phyloP scores from a whole-genome alignment of 73 alveolate genomes.

The Symbiodinium natans region DNA sequence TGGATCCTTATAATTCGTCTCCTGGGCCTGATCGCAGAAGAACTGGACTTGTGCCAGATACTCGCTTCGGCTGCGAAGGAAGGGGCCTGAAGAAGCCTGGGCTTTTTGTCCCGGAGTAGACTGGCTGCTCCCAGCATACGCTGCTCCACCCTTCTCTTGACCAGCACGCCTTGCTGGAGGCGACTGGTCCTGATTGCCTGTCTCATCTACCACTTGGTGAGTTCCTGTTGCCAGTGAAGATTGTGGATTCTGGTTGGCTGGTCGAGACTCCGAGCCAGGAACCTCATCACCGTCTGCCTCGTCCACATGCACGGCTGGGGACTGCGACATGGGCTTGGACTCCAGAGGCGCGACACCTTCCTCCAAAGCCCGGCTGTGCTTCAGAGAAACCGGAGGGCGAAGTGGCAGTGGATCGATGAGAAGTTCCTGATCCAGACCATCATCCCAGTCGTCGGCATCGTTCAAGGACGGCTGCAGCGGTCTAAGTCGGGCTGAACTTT shows the following conservation, averaged over 20 bases:
- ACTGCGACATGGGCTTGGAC: not conserved
- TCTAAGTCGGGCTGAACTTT: not conserved
- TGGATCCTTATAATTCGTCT: not conserved
- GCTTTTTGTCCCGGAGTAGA: too few relatives aligned
- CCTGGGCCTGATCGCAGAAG: constrained; percentile 4
- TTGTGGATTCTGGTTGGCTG: not conserved
- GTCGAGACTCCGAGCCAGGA: not conserved
- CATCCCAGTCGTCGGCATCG: not conserved
- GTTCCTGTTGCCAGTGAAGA: not conserved
- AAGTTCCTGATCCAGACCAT: not conserved
- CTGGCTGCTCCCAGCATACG: not conserved
- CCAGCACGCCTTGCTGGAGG: too few relatives aligned
- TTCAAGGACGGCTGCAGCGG: not conserved
- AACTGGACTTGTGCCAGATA: not conserved
- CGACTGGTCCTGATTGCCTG: too few relatives aligned
- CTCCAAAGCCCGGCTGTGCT: not conserved
- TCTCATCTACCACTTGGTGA: too few relatives aligned
- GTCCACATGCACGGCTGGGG: not conserved
- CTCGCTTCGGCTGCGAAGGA: not conserved
- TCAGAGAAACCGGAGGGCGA: not conserved
- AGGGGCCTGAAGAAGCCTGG: not conserved
- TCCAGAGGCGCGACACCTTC: not conserved
- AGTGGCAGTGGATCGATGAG: too few relatives aligned
- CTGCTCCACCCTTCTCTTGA: not conserved
- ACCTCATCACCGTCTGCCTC: not conserved